phyloP scores from a whole-genome alignment of 371 early-diverging fungal species.

The Rhizomucor pusillus region DNA sequence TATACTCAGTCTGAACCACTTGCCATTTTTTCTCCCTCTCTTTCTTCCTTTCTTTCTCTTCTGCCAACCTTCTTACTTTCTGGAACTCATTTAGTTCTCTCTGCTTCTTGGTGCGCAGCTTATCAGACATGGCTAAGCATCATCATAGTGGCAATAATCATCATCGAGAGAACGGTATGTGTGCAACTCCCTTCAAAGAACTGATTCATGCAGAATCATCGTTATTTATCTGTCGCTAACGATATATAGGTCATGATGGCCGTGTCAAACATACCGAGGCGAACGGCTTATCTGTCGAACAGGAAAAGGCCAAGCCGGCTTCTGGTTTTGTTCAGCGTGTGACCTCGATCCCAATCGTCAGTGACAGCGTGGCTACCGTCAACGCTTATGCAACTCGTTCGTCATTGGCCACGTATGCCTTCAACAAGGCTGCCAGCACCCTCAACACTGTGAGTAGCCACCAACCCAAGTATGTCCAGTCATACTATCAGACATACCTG shows the following conservation, averaged over 20 bases:
- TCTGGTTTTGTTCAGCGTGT: slow-evolving; percentile 51
- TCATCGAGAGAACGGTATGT: slow-evolving; percentile 16
- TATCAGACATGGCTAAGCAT: slow-evolving; percentile 14
- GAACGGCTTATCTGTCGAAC: slow-evolving; percentile 16
- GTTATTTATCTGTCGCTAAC: background rate
- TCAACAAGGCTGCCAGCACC: slow-evolving; percentile 37
- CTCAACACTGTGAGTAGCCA: slow-evolving; percentile 43
- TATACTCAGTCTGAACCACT: slow-evolving; percentile 66
- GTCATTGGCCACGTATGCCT: slow-evolving; percentile 49
- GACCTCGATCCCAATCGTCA: slow-evolving; percentile 59
- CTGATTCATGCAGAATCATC: background rate
- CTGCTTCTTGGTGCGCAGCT: slow-evolving; percentile 2
- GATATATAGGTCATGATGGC: slow-evolving; percentile 12
- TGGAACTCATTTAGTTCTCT: background rate
- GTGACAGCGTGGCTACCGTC: slow-evolving; percentile 55
- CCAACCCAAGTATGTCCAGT: slow-evolving; percentile 47
- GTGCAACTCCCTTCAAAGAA: background rate
- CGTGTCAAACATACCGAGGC: slow-evolving; percentile 27
- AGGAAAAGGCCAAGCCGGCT: background rate
- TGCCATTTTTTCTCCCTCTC: slow-evolving; percentile 47
- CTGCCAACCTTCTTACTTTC: background rate
- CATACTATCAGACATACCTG: slow-evolving; percentile 45
- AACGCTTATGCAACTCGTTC: slow-evolving; percentile 49
- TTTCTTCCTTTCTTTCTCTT: slow-evolving; percentile 7
- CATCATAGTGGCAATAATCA: slow-evolving; percentile 2